A percentile compares a stretch with the other conserved stretches of the same genome.
phyloP scores from a whole-genome alignment of 2,329 filamentous ascomycete genomes.

The Ophiostoma ips region DNA sequence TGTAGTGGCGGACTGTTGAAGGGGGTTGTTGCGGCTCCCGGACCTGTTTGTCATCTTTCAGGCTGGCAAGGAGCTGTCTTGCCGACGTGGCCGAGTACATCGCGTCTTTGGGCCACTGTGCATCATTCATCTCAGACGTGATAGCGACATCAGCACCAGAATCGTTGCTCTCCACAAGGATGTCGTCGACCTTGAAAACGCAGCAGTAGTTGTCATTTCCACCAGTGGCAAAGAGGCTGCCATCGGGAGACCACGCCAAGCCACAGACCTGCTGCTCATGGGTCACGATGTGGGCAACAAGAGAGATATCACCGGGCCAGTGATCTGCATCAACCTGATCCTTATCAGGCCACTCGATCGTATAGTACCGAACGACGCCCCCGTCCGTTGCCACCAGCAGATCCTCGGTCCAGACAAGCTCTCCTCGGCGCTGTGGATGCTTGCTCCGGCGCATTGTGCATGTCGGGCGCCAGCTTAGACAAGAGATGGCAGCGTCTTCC shows the following conservation, averaged over 20 bases:
- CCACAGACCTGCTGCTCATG: constrained; percentile 89
- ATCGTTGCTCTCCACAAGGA: constrained; percentile 25
- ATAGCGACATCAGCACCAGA: not conserved
- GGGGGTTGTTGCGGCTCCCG: no score
- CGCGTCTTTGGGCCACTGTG: no score
- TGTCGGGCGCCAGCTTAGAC: constrained; percentile 65
- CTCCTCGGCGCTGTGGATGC: constrained; percentile 31
- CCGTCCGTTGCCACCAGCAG: constrained; percentile 73
- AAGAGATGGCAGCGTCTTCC: constrained; percentile 61
- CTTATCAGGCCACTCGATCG: constrained; percentile 65
- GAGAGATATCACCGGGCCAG: constrained; percentile 65
- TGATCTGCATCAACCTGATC: constrained; percentile 49
- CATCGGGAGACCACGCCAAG: constrained; percentile 71
- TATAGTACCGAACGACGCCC: constrained; percentile 77
- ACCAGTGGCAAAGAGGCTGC: constrained; percentile 67
- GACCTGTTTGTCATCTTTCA: no score
- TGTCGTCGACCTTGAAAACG: constrained; percentile 56
- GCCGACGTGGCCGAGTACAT: no score
- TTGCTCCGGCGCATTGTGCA: constrained; percentile 37
- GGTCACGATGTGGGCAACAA: constrained; percentile 62
- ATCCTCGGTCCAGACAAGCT: constrained; percentile 58
- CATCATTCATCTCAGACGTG: not conserved
- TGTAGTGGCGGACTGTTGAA: not conserved
- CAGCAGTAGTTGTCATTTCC: constrained; percentile 87
- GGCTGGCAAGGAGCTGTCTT: no score